Percentiles rank a stretch among this genome's conserved stretches.
These are phyloP conservation scores for Ophiobolus disseminans DNA, from an alignment of 2,329 filamentous ascomycete genomes.

Conservation along the genomic window DNA sequence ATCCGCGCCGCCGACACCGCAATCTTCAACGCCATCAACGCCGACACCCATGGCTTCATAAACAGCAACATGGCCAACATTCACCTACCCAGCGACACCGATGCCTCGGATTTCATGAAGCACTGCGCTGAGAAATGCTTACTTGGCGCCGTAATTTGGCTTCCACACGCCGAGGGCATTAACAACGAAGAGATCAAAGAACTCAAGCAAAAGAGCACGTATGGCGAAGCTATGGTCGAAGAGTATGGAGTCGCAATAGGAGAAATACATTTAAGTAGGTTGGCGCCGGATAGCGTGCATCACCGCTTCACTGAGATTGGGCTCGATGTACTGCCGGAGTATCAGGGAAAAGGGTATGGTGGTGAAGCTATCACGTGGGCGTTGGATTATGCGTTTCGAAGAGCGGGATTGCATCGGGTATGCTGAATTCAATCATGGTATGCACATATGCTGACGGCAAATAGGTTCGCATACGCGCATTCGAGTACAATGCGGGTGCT, in stretches of 20 bases:
- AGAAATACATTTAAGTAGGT: conserved; percentile 10
- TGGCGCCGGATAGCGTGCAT: conserved; percentile 30
- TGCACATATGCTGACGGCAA: no score
- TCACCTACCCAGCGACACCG: conserved; percentile 19
- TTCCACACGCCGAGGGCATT: not conserved
- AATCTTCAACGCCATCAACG: conserved; percentile 32
- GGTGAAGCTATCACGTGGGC: conserved; percentile 57
- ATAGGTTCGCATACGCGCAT: conserved; percentile 51
- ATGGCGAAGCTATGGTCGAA: not conserved
- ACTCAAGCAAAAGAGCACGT: not conserved
- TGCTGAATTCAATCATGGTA: no score
- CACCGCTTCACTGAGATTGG: conserved; percentile 54
- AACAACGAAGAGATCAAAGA: not conserved
- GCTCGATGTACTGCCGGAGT: conserved; percentile 44
- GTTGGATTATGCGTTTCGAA: conserved; percentile 56
- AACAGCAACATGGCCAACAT: conserved; percentile 36
- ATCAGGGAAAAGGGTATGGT: conserved; percentile 56
- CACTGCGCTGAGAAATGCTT: conserved; percentile 19
- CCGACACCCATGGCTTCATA: conserved; percentile 31
- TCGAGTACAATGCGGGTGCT: conserved; percentile 55
- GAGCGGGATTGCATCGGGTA: conserved; percentile 55
- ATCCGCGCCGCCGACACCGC: conserved; percentile 30
- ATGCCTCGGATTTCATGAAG: conserved; percentile 25
- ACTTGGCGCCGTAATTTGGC: conserved; percentile 34
- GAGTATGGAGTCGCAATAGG: conserved; percentile 17